Evolutionary conservation across 345 rosid species (phyloP), one percentile per base, ranked within the genome.

Genomic region (Psidium guajava): DNA sequence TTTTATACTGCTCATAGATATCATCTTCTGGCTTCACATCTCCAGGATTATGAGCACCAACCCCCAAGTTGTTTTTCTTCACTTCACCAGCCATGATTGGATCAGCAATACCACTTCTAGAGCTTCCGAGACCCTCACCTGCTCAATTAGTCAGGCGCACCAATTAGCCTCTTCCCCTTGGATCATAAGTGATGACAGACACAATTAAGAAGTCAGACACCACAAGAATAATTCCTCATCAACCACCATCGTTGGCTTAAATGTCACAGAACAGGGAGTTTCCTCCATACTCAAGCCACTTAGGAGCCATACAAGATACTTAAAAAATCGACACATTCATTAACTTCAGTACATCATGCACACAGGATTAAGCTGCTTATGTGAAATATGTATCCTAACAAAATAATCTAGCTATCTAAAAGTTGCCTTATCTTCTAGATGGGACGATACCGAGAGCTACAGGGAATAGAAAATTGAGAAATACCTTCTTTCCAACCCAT

Each of bases 401-500:
- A 69, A 69, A 18, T 1, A 44, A 69, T 69, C 80, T 69, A 69
- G 80, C 80, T 69, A 69, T 40, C 40, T 36, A 44, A 69, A 69
- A 36, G 40, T 24, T 20, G 80, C 80, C 80, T 36, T 36, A 69
- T 36, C 47, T 69, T 69, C 25, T 69, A 44, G 47, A 4, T 36
- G 13, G 47, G 18, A 69, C 11, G 24, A 69, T 32, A 18, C 47
- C 77, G 8, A 69, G 77, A 69, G 25, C 80, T 42, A 36, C 20
- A 49, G 25, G 32, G 14, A 77, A 86, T 64, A 86, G 75, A 49
- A 54, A 83, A 77, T 85, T 56, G 82, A 73, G 24, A 54, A 85
- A 56, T 11, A 98, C 99, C 99, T 96, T 96, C 99, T 96, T 90
- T 96, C 99, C 99, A 96, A 36, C 99, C 99, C 99, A 98, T 98